Base-by-base conservation (phyloP, 2,329 filamentous ascomycete species). In the Westerdykella sp. region DNA sequence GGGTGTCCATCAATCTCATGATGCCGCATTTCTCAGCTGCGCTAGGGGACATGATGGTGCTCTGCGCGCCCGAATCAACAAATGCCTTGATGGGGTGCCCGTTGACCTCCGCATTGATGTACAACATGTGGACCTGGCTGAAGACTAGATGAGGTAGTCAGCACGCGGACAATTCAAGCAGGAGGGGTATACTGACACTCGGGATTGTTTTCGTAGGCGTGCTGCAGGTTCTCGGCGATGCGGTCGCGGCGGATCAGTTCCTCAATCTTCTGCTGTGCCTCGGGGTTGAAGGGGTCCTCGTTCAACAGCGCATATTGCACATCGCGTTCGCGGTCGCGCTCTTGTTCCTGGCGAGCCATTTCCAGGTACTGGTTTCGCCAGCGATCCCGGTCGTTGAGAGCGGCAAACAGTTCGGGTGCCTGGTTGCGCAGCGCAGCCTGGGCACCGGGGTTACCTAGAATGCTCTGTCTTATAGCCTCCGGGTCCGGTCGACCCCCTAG, bases 41-140 rank as follows among this genome's bases (percentile, higher is more conserved):
- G 18, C 82, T 77, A 5, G 93, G 93, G 5, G 91, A 97, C 93
- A 98, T 98, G 72, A 98, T 96, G 40, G 93, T 98, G 21, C 91
- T 89, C 71, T 98, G 93, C 18, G 93, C 93, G 48, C 93, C 93
- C 2, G 93, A 97, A 67, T 98, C 93, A 47, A 98, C 93, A 54
- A 98, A 85, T 2, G 91, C 93, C 73, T 96, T 97, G 57, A 98
- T 84, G 45, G 86, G 87, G 56, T 87, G 79, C 11, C 87, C 85
- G 67, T 98, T 98, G 57, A 98, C 93, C 65, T 94, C 87, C 48
- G 95, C 90, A 61, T 94, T 83, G 55, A 97, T 85, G 69, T 98
- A 98, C 38, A 98, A 80, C 83, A 98, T 93, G 56, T 91, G 89
- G 34, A 98, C 93, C 55, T 86, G 81, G 42, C 88, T 93, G 62